Base-by-base conservation (phyloP, 352 stramenopile genomes). In the Blastocystis sp. region DNA sequence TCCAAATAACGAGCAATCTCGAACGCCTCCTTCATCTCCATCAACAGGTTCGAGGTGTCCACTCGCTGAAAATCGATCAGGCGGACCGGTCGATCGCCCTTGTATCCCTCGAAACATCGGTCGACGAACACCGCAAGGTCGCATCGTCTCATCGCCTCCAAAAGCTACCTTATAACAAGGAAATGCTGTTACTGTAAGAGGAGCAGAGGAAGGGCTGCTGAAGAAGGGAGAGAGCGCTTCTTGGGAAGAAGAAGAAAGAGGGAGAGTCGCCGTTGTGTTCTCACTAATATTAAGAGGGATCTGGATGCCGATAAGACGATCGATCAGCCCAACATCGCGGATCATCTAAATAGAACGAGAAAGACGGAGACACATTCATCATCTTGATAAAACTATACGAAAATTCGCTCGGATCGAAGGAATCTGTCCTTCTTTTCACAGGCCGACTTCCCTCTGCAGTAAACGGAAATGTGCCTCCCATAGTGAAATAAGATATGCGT, bases 391-490 rank as follows among this genome's bases (percentile, higher is more conserved):
- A 85, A 45, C 50, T 68, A 37, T 66, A 85, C 20, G 73, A 85
- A 34, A 85, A 66, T 11, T 20, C 24, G 56, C 9, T 30, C 20
- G n/a, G 9, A 26, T 66, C 56, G 16, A 37, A 20, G 56, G 56
- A 13, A 43, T 79, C 43, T 50, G 39, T 63, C 39, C 30, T 13
- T 8, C 24, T 34, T 18, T 63, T 81, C 39, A 63, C 54, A n/a
- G 73, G 73, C n/a, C 30, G 30, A 34, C 8, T 53, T 34, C 73
- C 73, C 1, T 85, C 73, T 5, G 47, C 73, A n/a, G 73, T 85
- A 34, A 85, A 85, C 16, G 73, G 73, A 55, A 85, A 85, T 2
- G 73, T 85, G 16, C 73, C 47, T 34, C 73, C 73, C 16, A 85
- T 69, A 7, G 73, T 68, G 13, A 85, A 53, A 45, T 68, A 66